A percentile compares a stretch with the other conserved stretches of the same genome.
Conservation (phyloP, 495 filamentous ascomycete genomes). For the Immersiella caudata region DNA sequence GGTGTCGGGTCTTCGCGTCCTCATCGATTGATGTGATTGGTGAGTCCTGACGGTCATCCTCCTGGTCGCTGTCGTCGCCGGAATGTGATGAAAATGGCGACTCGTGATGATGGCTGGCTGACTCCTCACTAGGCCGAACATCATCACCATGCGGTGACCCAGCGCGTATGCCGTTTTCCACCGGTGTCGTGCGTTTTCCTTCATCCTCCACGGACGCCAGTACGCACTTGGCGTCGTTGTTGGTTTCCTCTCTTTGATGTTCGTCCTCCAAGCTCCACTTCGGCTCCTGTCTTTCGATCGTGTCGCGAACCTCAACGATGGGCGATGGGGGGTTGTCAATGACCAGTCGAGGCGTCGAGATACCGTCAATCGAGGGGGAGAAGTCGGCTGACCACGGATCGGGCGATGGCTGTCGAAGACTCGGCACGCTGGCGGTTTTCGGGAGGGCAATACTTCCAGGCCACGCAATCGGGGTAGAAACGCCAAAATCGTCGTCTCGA, state of each 20-base stretch:
- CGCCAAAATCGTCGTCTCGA: slow-evolving; percentile 35
- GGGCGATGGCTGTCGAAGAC: slow-evolving; percentile 52
- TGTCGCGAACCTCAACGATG: not conserved
- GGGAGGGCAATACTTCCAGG: slow-evolving; percentile 43
- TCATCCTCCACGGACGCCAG: not conserved
- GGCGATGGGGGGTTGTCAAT: slow-evolving; percentile 21
- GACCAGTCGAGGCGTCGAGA: slow-evolving; percentile 28
- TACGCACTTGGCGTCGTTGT: not conserved
- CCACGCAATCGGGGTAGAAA: slow-evolving; percentile 44
- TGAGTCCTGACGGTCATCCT: slow-evolving; percentile 47
- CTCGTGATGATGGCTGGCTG: slow-evolving; percentile 23
- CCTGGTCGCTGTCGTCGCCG: slow-evolving; percentile 45
- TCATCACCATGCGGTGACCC: not conserved
- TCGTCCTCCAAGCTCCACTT: not conserved
- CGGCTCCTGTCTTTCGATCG: not conserved
- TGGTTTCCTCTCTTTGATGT: not conserved
- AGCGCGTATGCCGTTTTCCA: not conserved
- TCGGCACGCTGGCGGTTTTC: slow-evolving; percentile 30
- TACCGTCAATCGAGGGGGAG: slow-evolving; percentile 27
- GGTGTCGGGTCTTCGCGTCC: slow-evolving; percentile 40
- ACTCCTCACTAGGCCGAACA: slow-evolving; percentile 21
- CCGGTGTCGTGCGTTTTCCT: not conserved
- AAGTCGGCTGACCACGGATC: slow-evolving; percentile 53
- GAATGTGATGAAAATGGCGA: slow-evolving; percentile 44
- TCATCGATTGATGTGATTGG: slow-evolving; percentile 60